Evolutionary conservation across 164 flowering plant genomes (phyloP).

Genomic region (Taxillus chinensis): DNA sequence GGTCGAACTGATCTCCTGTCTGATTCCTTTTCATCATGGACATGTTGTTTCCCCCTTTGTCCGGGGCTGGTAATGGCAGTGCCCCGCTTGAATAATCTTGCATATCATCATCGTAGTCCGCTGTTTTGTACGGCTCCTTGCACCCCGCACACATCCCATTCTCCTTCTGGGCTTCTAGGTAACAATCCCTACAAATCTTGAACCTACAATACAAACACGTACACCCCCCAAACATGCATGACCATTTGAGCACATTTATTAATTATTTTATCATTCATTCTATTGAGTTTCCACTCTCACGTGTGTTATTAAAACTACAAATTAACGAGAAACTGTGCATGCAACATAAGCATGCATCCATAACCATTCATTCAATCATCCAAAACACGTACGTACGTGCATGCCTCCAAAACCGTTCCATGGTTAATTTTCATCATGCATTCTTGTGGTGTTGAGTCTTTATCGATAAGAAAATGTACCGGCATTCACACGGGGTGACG

Average conservation of each 20-base stretch:
- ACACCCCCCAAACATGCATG: too few relatives aligned
- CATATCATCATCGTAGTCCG: background rate
- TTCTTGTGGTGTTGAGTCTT: too few relatives aligned
- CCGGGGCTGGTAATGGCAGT: background rate
- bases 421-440: too few relatives aligned
- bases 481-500: background rate
- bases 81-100: conserved; percentile 1
- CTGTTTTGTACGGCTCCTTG: conserved; percentile 1
- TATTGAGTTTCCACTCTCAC: too few relatives aligned
- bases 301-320: too few relatives aligned
- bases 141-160: conserved; percentile 2
- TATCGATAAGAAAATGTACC: background rate
- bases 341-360: too few relatives aligned
- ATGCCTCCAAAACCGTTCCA: too few relatives aligned
- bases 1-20: conserved; percentile 1
- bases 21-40: conserved; percentile 4
- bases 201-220: background rate
- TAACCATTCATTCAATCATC: too few relatives aligned
- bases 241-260: too few relatives aligned
- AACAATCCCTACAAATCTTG: conserved; percentile 4
- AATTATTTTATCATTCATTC: background rate
- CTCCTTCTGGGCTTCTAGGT: conserved; percentile 3
- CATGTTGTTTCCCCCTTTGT: background rate
- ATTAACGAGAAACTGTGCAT: too few relatives aligned
- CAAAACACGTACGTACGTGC: too few relatives aligned